Conservation (phyloP, 1,284 basidiomycete species). For the Ganoderma resinaceum region DNA sequence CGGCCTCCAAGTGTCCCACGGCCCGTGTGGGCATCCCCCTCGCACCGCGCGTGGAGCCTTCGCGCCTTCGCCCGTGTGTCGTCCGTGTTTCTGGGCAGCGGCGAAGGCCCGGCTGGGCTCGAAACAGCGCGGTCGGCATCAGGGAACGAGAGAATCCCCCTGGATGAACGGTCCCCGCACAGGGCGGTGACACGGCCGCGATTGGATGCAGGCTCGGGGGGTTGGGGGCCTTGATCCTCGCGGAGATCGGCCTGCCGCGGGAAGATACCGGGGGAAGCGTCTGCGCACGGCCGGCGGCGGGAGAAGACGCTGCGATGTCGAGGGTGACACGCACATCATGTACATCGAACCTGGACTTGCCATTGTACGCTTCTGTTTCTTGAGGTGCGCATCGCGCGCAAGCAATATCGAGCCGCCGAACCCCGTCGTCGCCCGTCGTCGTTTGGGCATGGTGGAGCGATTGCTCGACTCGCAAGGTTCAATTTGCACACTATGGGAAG, state of each 20-base stretch:
- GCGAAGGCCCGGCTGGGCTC: neutral
- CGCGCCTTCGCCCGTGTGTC: neutral
- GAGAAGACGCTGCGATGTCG: neutral
- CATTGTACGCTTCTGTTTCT: neutral
- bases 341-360: neutral
- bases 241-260: conserved; percentile 5
- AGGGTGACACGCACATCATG: neutral
- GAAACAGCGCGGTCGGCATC: neutral
- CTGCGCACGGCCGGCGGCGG: neutral
- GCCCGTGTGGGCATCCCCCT: neutral
- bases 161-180: neutral
- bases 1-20: neutral
- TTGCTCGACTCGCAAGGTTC: neutral
- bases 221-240: neutral
- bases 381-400: neutral
- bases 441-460: neutral
- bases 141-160: conserved; percentile 2
- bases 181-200: neutral
- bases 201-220: neutral
- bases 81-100: neutral
- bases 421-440: neutral
- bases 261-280: neutral
- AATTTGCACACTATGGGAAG: conserved; percentile 9
- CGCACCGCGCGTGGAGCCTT: neutral
- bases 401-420: neutral